phyloP scores from a whole-genome alignment of 495 filamentous ascomycete species.

The Annulohypoxylon stygium region DNA sequence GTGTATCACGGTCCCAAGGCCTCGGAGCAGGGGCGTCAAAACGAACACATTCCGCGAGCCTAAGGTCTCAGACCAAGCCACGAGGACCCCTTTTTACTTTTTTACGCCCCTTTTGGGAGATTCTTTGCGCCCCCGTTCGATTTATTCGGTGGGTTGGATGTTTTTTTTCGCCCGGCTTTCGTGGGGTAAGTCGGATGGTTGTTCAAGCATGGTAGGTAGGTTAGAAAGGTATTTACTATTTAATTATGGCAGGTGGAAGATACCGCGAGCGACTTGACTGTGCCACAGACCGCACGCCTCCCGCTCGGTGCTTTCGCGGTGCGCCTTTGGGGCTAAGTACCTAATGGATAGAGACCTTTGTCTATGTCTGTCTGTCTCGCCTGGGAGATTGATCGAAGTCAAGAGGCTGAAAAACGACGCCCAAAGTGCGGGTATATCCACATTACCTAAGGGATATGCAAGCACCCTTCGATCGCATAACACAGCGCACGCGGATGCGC shows the following conservation, averaged over 20 bases:
- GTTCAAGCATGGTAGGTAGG: too few relatives aligned
- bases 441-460: background rate
- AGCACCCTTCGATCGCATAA: background rate
- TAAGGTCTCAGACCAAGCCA: conserved; percentile 25
- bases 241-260: background rate
- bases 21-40: background rate
- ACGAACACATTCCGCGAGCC: background rate
- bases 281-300: conserved; percentile 9
- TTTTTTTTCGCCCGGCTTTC: background rate
- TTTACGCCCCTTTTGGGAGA: conserved; percentile 6
- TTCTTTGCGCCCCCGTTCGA: background rate
- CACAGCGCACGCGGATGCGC: too few relatives aligned
- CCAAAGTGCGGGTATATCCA: background rate
- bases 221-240: too few relatives aligned
- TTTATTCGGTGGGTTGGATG: background rate
- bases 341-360: background rate
- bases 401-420: background rate
- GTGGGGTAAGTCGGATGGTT: conserved; percentile 4
- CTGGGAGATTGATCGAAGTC: background rate
- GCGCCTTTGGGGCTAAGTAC: conserved; percentile 21
- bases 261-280: background rate
- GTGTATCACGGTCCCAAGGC: background rate
- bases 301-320: conserved; percentile 36
- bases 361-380: conserved; percentile 7
- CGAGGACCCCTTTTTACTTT: background rate